Evolutionary conservation across 2,329 filamentous ascomycete species (phyloP).

Genomic region (Tolypocladium ovalisporum): DNA sequence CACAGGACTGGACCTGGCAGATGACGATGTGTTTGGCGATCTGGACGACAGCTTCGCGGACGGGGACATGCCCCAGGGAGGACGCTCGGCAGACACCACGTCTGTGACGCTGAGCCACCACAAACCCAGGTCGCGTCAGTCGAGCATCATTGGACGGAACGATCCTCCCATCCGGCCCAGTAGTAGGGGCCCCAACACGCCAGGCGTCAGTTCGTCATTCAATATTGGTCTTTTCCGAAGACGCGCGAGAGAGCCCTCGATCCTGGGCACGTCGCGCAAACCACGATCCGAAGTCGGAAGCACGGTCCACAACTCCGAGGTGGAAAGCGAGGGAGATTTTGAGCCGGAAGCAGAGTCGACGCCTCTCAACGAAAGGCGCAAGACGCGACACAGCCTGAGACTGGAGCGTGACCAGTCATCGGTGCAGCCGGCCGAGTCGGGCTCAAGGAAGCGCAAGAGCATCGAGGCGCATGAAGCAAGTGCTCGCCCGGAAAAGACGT

Average conservation of each 20-base stretch:
- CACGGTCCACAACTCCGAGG: constrained; percentile 19
- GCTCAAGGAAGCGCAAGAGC: constrained; percentile 46
- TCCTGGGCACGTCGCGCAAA: constrained; percentile 42
- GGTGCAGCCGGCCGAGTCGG: constrained; percentile 15
- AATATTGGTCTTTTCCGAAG: constrained; percentile 49
- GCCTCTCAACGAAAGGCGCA: constrained; percentile 39
- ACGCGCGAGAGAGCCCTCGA: constrained; percentile 49
- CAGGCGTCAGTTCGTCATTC: constrained; percentile 36
- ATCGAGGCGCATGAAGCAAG: constrained; percentile 29
- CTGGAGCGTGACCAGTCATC: constrained; percentile 12
- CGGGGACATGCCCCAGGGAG: constrained; percentile 20
- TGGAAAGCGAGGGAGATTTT: constrained; percentile 37
- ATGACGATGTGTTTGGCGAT: constrained; percentile 36
- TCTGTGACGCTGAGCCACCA: constrained; percentile 35
- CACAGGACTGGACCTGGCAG: constrained; percentile 36
- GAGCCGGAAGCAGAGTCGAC: constrained; percentile 59
- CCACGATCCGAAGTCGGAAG: constrained; percentile 21
- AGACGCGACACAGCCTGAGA: constrained; percentile 19
- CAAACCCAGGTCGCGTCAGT: constrained; percentile 33
- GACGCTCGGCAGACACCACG: constrained; percentile 32
- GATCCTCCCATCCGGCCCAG: constrained; percentile 42
- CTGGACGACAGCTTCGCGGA: constrained; percentile 32
- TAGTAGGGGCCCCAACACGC: constrained; percentile 36
- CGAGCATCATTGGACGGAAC: constrained; percentile 39
- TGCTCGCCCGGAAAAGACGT: constrained; percentile 24